Conservation (phyloP, 2,329 filamentous ascomycete species). For the Colletotrichum phormii region DNA sequence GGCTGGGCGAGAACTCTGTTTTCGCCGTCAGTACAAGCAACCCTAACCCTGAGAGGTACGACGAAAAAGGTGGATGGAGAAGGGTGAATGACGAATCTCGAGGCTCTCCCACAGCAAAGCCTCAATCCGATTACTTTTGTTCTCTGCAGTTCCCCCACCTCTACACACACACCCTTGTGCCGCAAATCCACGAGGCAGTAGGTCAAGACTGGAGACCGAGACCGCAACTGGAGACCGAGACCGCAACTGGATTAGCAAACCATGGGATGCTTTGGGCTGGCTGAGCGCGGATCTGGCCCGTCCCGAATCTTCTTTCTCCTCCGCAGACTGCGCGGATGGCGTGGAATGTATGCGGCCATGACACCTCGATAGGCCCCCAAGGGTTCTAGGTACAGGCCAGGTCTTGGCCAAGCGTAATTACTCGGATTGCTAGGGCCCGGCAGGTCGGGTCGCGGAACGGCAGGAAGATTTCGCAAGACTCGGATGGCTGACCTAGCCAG, state of each 20-base stretch:
- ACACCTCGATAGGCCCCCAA: background rate
- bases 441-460: conserved; percentile 1
- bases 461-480: background rate
- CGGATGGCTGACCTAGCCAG: background rate
- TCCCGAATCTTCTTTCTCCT: background rate
- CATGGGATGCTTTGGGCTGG: background rate
- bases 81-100: too few species aligned
- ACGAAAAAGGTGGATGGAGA: background rate
- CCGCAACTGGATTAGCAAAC: background rate
- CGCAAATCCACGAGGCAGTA: background rate
- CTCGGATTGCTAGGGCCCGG: conserved; percentile 5
- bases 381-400: background rate
- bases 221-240: background rate
- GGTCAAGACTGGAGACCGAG: background rate
- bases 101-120: background rate
- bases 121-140: too few species aligned
- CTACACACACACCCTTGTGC: background rate
- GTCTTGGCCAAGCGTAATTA: background rate
- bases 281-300: conserved; percentile 2
- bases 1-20: background rate
- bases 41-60: conserved; percentile 23
- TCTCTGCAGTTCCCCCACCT: background rate
- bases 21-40: background rate
- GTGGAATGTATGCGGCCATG: background rate
- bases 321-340: background rate